phyloP scores from a whole-genome alignment of 768 basidiomycete species.

The Calocybe cyanea region DNA sequence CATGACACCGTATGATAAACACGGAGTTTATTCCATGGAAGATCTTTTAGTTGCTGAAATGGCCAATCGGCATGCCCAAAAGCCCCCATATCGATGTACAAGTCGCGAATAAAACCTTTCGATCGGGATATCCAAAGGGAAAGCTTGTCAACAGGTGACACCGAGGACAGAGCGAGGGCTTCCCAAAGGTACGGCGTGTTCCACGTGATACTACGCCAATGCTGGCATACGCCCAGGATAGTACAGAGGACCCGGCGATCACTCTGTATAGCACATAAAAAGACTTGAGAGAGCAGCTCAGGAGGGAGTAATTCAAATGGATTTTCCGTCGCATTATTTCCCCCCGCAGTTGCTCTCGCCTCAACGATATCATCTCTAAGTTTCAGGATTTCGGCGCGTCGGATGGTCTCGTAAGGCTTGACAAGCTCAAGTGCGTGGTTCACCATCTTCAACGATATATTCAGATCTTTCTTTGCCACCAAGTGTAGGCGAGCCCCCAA shows the following conservation, averaged over 20 bases:
- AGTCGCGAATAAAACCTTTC: constrained; percentile 42
- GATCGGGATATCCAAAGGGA: constrained; percentile 58
- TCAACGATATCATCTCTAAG: too few relatives aligned
- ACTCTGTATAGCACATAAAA: constrained; percentile 35
- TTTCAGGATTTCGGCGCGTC: constrained; percentile 40
- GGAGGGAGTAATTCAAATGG: constrained; percentile 62
- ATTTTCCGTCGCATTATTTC: constrained; percentile 35
- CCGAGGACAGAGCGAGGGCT: constrained; percentile 48
- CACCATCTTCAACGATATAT: constrained; percentile 54
- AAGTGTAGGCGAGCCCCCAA: constrained; percentile 70
- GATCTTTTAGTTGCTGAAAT: constrained; percentile 26
- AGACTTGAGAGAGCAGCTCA: constrained; percentile 63
- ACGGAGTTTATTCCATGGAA: constrained; percentile 41
- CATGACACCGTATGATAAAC: constrained; percentile 32
- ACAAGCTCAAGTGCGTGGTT: constrained; percentile 54
- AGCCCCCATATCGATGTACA: constrained; percentile 24
- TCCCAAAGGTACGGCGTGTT: constrained; percentile 56
- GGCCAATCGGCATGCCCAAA: constrained; percentile 25
- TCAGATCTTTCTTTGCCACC: constrained; percentile 38
- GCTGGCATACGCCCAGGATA: constrained; percentile 55
- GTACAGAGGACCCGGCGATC: constrained; percentile 40
- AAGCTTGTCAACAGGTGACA: constrained; percentile 47
- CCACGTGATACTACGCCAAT: constrained; percentile 58
- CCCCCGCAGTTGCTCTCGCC: too few relatives aligned
- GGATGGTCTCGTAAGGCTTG: constrained; percentile 37